Evolutionary conservation across 805 yeast genomes (phyloP).

Genomic region (Kockiozyma suomiensis): DNA sequence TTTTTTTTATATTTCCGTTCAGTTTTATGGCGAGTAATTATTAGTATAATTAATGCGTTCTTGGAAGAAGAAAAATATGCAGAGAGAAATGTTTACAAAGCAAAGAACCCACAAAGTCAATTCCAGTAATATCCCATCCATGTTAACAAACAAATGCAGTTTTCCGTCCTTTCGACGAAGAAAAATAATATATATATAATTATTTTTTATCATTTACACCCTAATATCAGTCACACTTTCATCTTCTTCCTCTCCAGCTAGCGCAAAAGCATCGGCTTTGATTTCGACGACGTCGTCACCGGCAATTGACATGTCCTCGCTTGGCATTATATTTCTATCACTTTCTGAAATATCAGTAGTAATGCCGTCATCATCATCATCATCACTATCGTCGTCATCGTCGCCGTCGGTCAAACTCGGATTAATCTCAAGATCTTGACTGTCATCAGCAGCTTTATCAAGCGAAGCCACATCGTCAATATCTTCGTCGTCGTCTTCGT

Average conservation of each 20-base stretch:
- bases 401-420: conserved; percentile 7
- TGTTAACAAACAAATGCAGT: too few relatives aligned
- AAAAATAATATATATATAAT: too few relatives aligned
- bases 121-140: too few relatives aligned
- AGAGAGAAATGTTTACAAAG: too few relatives aligned
- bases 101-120: too few relatives aligned
- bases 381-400: conserved; percentile 4
- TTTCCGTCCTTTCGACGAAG: too few relatives aligned
- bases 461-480: background rate
- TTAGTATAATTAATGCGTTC: too few relatives aligned
- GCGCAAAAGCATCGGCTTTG: conserved; percentile 6
- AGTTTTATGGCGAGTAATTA: too few relatives aligned
- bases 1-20: too few relatives aligned
- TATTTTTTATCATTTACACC: too few relatives aligned
- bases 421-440: background rate
- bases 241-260: conserved; percentile 7
- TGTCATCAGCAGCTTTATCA: background rate
- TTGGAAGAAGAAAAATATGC: too few relatives aligned
- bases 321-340: background rate
- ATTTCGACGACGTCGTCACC: conserved; percentile 20
- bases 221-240: conserved; percentile 14
- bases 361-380: conserved; percentile 9
- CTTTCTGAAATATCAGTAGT: background rate
- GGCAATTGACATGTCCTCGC: conserved; percentile 3
- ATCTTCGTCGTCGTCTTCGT: conserved; percentile 1